These are phyloP conservation scores for Nosema muscidifuracis DNA, from an alignment of 371 early-diverging fungal genomes.

Conservation along the genomic window DNA sequence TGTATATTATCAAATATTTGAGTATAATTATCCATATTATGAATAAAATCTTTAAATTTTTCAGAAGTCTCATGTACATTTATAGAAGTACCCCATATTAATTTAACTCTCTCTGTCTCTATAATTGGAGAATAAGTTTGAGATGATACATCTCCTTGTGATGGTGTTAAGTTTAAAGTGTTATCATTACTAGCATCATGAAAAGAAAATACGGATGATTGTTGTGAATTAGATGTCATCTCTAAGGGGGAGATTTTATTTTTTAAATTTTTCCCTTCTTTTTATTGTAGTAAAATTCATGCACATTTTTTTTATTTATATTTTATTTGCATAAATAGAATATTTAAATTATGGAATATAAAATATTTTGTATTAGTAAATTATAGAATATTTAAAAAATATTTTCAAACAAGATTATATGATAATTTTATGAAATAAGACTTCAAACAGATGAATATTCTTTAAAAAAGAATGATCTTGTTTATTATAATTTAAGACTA, in stretches of 20 bases:
- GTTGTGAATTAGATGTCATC: slow-evolving; percentile 44
- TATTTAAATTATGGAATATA: too few relatives aligned
- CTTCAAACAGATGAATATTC: too few relatives aligned
- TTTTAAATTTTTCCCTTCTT: too few relatives aligned
- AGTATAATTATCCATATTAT: slow-evolving; percentile 49
- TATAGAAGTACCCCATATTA: slow-evolving; percentile 95
- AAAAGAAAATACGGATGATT: slow-evolving; percentile 60
- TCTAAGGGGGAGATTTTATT: not conserved
- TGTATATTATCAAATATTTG: slow-evolving; percentile 34
- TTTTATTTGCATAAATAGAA: too few relatives aligned
- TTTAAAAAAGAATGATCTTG: too few relatives aligned
- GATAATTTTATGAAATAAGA: too few relatives aligned
- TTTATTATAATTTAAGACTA: too few relatives aligned
- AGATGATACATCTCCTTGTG: slow-evolving; percentile 42
- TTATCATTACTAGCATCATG: slow-evolving; percentile 60
- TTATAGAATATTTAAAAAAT: too few relatives aligned
- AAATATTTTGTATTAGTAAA: too few relatives aligned
- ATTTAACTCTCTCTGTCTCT: slow-evolving; percentile 58
- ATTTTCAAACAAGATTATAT: too few relatives aligned
- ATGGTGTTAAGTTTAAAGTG: slow-evolving; percentile 46
- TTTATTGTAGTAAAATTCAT: too few relatives aligned
- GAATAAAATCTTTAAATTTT: slow-evolving; percentile 79
- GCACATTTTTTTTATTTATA: too few relatives aligned
- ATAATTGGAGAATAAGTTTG: slow-evolving; percentile 38
- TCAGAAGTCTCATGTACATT: slow-evolving; percentile 78